Evolutionary conservation across 768 basidiomycete genomes (phyloP).

Genomic region (Kwoniella pini): DNA sequence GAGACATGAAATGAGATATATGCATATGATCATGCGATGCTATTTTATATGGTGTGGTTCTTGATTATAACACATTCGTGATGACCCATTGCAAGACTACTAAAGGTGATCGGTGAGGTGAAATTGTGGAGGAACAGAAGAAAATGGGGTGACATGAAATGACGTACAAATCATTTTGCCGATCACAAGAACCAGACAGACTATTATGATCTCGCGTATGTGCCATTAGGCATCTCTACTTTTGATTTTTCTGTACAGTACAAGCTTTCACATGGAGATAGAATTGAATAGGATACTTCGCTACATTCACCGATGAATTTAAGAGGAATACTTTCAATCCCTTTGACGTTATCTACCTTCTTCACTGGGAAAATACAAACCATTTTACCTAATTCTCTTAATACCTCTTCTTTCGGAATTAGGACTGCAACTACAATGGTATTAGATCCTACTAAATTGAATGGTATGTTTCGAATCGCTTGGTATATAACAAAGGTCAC

Average conservation of each 20-base stretch:
- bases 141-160: constrained; percentile 1
- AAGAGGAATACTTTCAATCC: constrained; percentile 18
- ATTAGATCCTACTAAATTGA: constrained; percentile 36
- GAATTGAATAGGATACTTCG: too few relatives aligned
- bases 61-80: too few relatives aligned
- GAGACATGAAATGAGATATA: not conserved
- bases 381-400: not conserved
- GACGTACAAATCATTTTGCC: too few relatives aligned
- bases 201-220: too few relatives aligned
- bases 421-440: constrained; percentile 41
- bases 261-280: too few relatives aligned
- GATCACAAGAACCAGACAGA: too few relatives aligned
- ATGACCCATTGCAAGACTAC: too few relatives aligned
- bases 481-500: not conserved
- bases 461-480: constrained; percentile 26
- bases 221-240: too few relatives aligned
- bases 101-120: too few relatives aligned
- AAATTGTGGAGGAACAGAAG: not conserved
- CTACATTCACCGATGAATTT: constrained; percentile 12
- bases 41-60: not conserved
- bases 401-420: not conserved
- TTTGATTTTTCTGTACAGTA: too few relatives aligned
- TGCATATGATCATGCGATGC: not conserved
- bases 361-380: not conserved
- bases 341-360: constrained; percentile 8